phyloP scores from a whole-genome alignment of 306 rosid species.

The Oemleria cerasiformis region DNA sequence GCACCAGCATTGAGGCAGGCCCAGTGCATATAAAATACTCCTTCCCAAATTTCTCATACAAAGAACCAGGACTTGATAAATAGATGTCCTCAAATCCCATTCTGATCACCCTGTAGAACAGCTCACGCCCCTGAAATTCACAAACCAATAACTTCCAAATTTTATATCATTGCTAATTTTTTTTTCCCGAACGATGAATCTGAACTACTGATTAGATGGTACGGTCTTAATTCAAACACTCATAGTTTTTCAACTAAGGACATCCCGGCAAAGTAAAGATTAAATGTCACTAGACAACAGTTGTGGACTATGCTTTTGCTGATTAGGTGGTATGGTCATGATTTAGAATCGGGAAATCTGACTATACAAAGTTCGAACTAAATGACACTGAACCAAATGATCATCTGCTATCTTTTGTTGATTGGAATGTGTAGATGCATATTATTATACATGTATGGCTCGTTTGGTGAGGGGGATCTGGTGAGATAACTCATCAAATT shows the following conservation, averaged over 20 bases:
- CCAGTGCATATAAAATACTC: conserved; percentile 90
- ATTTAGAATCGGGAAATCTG: not conserved
- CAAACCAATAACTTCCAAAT: not conserved
- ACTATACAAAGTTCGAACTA: not conserved
- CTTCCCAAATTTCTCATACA: conserved; percentile 68
- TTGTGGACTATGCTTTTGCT: too few species aligned
- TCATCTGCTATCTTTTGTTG: not conserved
- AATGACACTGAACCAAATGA: not conserved
- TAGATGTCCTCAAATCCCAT: conserved; percentile 95
- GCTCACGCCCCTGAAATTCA: conserved; percentile 69
- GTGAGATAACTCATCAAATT: too few species aligned
- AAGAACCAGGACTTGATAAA: conserved; percentile 84
- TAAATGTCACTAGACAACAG: too few species aligned
- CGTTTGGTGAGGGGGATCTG: too few species aligned
- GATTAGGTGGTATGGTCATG: not conserved
- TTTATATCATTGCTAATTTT: not conserved
- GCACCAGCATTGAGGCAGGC: conserved; percentile 86
- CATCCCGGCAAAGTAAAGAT: too few species aligned
- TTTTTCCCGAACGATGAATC: not conserved
- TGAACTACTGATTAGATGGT: not conserved
- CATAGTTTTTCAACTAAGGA: too few species aligned
- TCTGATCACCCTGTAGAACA: conserved; percentile 80
- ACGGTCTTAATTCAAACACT: too few species aligned
- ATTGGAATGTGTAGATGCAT: too few species aligned
- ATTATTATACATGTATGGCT: too few species aligned